phyloP scores from a whole-genome alignment of 345 rosid genomes.

The Sonneratia alba region DNA sequence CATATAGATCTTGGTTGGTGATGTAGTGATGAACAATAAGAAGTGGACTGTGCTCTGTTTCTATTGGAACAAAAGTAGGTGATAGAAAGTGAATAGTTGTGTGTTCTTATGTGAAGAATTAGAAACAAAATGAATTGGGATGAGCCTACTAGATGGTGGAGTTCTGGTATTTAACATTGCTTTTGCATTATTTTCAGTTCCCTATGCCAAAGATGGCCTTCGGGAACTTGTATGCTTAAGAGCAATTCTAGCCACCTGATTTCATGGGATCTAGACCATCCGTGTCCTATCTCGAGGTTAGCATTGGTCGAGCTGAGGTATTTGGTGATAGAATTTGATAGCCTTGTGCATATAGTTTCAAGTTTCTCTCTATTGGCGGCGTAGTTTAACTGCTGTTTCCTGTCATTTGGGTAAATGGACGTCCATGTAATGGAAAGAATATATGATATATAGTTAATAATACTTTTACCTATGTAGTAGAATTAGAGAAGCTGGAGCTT shows the following conservation, averaged over 20 bases:
- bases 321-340: neutral
- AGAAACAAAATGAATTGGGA: neutral
- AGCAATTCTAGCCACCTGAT: neutral
- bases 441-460: too few relatives aligned
- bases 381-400: neutral
- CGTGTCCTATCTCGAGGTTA: too few relatives aligned
- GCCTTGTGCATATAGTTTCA: neutral
- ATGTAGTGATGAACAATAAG: neutral
- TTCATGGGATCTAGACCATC: neutral
- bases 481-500: neutral
- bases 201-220: neutral
- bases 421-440: too few relatives aligned
- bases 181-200: neutral
- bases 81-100: neutral
- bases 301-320: neutral
- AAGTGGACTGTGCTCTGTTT: neutral
- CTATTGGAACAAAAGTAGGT: neutral
- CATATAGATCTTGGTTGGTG: too few relatives aligned
- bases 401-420: neutral
- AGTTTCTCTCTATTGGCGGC: neutral
- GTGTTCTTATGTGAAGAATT: neutral
- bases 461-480: neutral
- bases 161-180: neutral
- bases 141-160: neutral
- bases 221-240: neutral